These are phyloP conservation scores for Crassisporium funariophilum DNA, from an alignment of 768 basidiomycete species.

Conservation along the genomic window DNA sequence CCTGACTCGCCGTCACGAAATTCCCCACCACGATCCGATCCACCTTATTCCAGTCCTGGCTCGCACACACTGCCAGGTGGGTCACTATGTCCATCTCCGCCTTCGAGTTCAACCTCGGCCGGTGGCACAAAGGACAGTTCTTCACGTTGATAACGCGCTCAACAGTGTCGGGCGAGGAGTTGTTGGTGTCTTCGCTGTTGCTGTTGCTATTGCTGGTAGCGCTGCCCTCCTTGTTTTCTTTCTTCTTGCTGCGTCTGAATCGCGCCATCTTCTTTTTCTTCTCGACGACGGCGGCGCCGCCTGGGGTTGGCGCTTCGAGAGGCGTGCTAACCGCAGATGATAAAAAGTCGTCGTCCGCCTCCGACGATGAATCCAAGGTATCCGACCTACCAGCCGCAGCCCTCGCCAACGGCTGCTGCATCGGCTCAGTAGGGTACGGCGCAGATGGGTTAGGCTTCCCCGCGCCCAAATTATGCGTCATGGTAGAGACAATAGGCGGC, in stretches of 20 bases:
- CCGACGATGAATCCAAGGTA: constrained; percentile 21
- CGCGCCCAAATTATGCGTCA: constrained; percentile 14
- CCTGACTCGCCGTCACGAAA: constrained; percentile 92
- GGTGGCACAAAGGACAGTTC: constrained; percentile 92
- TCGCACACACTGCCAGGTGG: constrained; percentile 95
- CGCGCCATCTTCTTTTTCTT: constrained; percentile 21
- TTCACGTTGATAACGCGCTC: constrained; percentile 95
- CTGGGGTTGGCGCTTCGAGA: background rate
- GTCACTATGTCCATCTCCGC: constrained; percentile 95
- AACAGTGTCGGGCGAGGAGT: constrained; percentile 37
- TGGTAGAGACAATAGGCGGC: constrained; percentile 35
- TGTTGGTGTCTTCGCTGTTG: constrained; percentile 13
- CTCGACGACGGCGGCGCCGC: background rate
- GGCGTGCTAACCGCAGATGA: constrained; percentile 1
- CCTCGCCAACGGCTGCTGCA: constrained; percentile 45
- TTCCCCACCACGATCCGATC: constrained; percentile 91
- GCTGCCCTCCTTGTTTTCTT: constrained; percentile 17
- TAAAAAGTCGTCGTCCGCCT: constrained; percentile 17
- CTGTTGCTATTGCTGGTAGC: constrained; percentile 19
- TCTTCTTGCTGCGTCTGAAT: constrained; percentile 23
- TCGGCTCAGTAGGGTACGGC: constrained; percentile 45
- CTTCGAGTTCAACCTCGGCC: constrained; percentile 80
- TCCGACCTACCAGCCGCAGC: constrained; percentile 19
- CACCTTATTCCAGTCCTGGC: constrained; percentile 88
- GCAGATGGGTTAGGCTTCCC: constrained; percentile 14